These are phyloP conservation scores for Cyclostephanos tholiformis DNA, from an alignment of 108 stramenopile genomes.

Conservation along the genomic window DNA sequence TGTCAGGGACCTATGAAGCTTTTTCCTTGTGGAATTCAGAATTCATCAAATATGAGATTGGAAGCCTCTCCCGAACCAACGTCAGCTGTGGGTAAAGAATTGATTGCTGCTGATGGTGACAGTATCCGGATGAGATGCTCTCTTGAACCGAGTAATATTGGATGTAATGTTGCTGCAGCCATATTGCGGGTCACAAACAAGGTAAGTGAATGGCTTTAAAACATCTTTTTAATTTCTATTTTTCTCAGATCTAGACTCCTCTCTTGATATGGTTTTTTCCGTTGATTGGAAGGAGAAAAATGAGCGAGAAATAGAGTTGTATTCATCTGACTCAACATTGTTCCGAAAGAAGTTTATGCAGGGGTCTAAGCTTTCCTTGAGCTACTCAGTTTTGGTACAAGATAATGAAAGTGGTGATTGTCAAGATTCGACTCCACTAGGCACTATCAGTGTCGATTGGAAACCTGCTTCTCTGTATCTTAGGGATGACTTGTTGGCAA, in stretches of 20 bases:
- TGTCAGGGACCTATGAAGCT: conserved; percentile 34
- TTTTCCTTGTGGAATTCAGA: conserved; percentile 66
- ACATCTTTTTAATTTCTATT: neutral
- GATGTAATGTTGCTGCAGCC: conserved; percentile 42
- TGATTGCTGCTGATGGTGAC: conserved; percentile 64
- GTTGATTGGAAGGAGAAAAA: conserved; percentile 19
- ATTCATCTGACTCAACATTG: conserved; percentile 19
- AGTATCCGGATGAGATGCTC: conserved; percentile 49
- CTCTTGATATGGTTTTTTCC: neutral
- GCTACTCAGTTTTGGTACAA: conserved; percentile 49
- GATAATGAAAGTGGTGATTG: conserved; percentile 28
- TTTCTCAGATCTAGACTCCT: neutral
- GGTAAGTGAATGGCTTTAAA: conserved; percentile 35
- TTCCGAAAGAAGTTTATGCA: conserved; percentile 18
- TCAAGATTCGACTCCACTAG: conserved; percentile 49
- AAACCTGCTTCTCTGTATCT: conserved; percentile 54
- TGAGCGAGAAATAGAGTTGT: conserved; percentile 20
- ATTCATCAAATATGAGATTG: conserved; percentile 52
- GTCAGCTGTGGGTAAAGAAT: conserved; percentile 23
- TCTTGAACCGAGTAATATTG: conserved; percentile 49
- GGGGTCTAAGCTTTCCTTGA: conserved; percentile 60
- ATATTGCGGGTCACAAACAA: conserved; percentile 56
- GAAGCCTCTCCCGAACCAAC: conserved; percentile 12
- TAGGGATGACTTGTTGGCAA: conserved; percentile 22
- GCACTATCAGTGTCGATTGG: conserved; percentile 70